Conservation (phyloP, 768 basidiomycete genomes). For the Naematelia aurantialba region DNA sequence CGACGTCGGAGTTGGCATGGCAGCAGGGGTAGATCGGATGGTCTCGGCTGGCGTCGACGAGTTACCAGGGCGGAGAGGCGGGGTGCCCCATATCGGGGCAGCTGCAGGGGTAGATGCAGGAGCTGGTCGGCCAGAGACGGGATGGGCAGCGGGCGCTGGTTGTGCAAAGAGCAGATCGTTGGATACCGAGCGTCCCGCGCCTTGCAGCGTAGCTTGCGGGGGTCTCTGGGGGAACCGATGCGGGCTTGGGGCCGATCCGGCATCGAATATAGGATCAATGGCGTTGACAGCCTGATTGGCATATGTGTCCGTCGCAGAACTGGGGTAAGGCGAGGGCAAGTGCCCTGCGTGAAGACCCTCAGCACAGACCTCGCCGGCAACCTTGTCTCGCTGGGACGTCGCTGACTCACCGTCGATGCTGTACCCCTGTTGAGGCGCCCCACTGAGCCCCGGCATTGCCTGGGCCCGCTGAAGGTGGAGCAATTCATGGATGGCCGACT, state of each 20-base stretch:
- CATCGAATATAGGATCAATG: background rate
- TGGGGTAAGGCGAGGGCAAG: background rate
- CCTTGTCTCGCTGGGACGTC: background rate
- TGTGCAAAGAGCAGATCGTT: background rate
- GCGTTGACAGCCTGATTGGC: background rate
- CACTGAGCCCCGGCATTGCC: background rate
- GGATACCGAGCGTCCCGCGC: background rate
- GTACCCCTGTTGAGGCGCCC: background rate
- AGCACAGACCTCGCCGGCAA: too few relatives aligned
- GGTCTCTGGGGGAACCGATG: background rate
- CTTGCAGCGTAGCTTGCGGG: background rate
- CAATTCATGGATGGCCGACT: slow-evolving; percentile 32
- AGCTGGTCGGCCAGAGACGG: background rate
- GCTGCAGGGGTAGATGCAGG: background rate
- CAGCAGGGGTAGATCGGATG: background rate
- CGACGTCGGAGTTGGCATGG: slow-evolving; percentile 4
- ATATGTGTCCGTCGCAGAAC: background rate
- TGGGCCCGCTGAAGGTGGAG: slow-evolving; percentile 29
- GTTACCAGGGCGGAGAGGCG: background rate
- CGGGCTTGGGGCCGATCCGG: background rate
- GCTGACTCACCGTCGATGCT: background rate
- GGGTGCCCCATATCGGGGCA: background rate
- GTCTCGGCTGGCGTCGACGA: background rate
- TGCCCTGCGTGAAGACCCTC: background rate
- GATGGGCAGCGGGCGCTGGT: background rate